Evolutionary conservation across 2,329 filamentous ascomycete species (phyloP), one percentile per base, ranked within the genome.

Genomic region (Hortaea sp.): DNA sequence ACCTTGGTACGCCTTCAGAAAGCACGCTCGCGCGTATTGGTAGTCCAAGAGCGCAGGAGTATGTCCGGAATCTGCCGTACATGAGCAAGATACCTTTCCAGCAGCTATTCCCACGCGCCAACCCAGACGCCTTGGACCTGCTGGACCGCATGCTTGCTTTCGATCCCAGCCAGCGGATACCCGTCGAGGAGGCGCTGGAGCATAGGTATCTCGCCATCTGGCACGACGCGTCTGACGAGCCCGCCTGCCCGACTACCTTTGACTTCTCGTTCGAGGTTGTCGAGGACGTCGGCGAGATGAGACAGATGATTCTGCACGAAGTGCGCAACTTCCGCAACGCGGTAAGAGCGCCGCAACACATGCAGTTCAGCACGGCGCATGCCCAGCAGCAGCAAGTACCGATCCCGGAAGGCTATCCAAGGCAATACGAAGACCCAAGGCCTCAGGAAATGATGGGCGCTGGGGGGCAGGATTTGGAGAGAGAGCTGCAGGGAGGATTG

Each of bases 191-290:
- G 62, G 92, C 92, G 12, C 82, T 98, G 48, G 89, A 97, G 73
- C 92, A 98, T 73, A 85, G 85, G 31, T 98, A 98, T 70, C 78
- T 98, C 46, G 81, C 90, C 63, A 95, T 98, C 71, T 97, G 92
- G 92, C 92, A 98, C 72, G 92, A 98, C 59, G 86, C 89, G 44
- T 89, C 85, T 4, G 92, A 98, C 69, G 92, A 98, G 73, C 92
- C 92, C 13, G 79, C 83, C 54, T 97, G 90, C 72, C 89, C 89
- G 0, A 86, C 84, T 11, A 89, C 88, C 12, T 98, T 98, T 70
- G 89, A 98, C 74, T 98, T 98, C 72, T 85, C 90, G 65, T 98
- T 98, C 62, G 92, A 98, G 67, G 82, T 95, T n/a, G 81, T 95
- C 35, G 90, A 98, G 44, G 92, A 97, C 39, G 88, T 98, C 13